Evolutionary conservation across 2,329 filamentous ascomycete genomes (phyloP).

Genomic region (Fusarium tanahbumbuense): DNA sequence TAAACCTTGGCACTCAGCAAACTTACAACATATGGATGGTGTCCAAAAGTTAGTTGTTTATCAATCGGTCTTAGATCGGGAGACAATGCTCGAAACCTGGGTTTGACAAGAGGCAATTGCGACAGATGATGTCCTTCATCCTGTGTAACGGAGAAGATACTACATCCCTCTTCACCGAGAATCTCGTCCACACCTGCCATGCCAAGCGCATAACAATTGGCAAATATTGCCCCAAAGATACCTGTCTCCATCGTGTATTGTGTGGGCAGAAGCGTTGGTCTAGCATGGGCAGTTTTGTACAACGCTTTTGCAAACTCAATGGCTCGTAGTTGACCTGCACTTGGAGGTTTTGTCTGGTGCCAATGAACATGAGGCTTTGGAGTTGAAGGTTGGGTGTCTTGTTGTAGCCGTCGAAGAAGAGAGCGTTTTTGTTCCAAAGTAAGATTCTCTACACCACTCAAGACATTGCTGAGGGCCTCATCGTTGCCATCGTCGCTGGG

Average conservation of each 20-base stretch:
- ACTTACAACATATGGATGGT: slow-evolving; percentile 51
- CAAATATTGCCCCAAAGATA: slow-evolving; percentile 52
- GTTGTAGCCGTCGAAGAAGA: slow-evolving; percentile 39
- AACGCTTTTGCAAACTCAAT: slow-evolving; percentile 39
- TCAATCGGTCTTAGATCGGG: slow-evolving; percentile 50
- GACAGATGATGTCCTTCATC: slow-evolving; percentile 40
- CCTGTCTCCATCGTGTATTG: slow-evolving; percentile 37
- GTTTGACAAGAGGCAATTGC: slow-evolving; percentile 42
- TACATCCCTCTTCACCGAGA: slow-evolving; percentile 46
- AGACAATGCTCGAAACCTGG: slow-evolving; percentile 41
- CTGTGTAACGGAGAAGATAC: slow-evolving; percentile 48
- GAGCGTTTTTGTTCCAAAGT: slow-evolving; percentile 36
- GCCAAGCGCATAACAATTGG: slow-evolving; percentile 53
- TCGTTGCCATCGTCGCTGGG: slow-evolving; percentile 1
- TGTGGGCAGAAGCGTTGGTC: slow-evolving; percentile 27
- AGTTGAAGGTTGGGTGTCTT: slow-evolving; percentile 16
- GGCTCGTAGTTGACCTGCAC: slow-evolving; percentile 36
- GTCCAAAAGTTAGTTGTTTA: slow-evolving; percentile 49
- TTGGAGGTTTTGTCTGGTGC: slow-evolving; percentile 6
- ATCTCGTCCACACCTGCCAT: slow-evolving; percentile 44
- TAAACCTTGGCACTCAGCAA: neutral
- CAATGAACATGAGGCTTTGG: neutral
- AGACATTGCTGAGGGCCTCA: slow-evolving; percentile 21
- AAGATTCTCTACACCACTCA: slow-evolving; percentile 33
- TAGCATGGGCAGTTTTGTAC: slow-evolving; percentile 24